Base-by-base conservation (phyloP, 139 green algal species). In the Chlamydomonas eustigma region DNA sequence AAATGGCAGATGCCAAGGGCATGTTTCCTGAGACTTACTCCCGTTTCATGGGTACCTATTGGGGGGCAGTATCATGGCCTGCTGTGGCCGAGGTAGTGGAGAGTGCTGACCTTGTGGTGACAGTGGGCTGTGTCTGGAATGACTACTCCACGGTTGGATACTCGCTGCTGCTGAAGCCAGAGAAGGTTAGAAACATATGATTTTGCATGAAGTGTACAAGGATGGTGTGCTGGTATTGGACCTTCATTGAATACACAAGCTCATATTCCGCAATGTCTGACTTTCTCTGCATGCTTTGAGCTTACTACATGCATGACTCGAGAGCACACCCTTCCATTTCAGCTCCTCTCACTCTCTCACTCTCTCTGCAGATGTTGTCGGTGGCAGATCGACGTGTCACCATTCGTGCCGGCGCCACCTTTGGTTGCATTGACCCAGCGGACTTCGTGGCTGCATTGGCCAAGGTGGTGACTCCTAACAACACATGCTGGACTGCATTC, bases 81-180 rank as follows among this genome's bases (percentile, higher is more conserved):
- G n/a, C 58, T 37, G 58, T 69, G 58, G 22, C 24, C 33, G 58
- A 96, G 79, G 87, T 87, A 2, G 91, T 96, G 36, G 90, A 95
- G 76, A 81, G 73, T 3, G 79, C 84, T 0, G 83, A 91, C 72
- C 2, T 76, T n/a, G 76, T 80, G 33, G 24, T 81, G 1, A 77
- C 50, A 2, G 51, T 37, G 33, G 69, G 51, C 37, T n/a, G 37
- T 50, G 84, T 86, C 50, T 83, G 81, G 77, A 86, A 78, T 0
- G 92, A 96, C 79, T 96, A 96, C 79, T 86, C 78, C 25, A 88
- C 87, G 1, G 71, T 87, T 4, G 91, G 91, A 12, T 92, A 91
- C 82, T 88, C 83, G 18, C 78, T 90, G 75, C 80, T 92, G 65
- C 76, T 95, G 0, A 85, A 88, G 67, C 73, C 84, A 12, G 76